Evolutionary conservation across 257 asterid genomes (phyloP), one percentile per base, ranked within the genome.

Genomic region (Capsicum rhomboideum): DNA sequence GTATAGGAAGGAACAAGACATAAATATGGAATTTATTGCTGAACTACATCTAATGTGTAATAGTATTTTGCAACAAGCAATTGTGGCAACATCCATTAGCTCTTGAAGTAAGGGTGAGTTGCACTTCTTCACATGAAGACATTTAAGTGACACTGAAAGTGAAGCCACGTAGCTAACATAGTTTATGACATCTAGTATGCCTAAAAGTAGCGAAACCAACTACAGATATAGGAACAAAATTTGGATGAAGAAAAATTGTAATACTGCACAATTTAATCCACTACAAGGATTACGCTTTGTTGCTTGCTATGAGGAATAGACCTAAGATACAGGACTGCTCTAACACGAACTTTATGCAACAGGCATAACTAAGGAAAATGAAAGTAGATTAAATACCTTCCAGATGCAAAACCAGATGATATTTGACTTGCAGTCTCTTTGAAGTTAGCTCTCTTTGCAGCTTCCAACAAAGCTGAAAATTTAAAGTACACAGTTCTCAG

Each of bases 381-480:
- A 9, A 49, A 75, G 77, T 26, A 75, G 26, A 50, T 75, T 75
- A 26, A 66, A 50, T 90, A 96, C 99, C 97, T 96, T 91, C 97
- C 98, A 78, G 94, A 90, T 83, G 95, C 92, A 88, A 93, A 94
- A 14, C 99, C 99, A 69, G 89, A 84, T 54, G 95, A 90, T 87
- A 96, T 86, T 86, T 88, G 92, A 84, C 85, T 89, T 50, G 88
- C 86, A 26, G 89, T 91, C 64, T 93, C 93, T 63, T 89, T 94
- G 90, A 92, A 90, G 90, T 94, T 93, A 8, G 93, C 95, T 85
- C 75, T 92, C 87, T 90, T 94, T 68, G 97, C 88, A 82, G 94
- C 88, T 90, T 94, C 99, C 84, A 96, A 97, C 88, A 96, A 87
- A 84, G 99, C 98, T 96, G 94, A 52, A 89, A 72, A 71, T 86